phyloP scores from a whole-genome alignment of 2,329 filamentous ascomycete species.

The Gaeumannomyces sp. region DNA sequence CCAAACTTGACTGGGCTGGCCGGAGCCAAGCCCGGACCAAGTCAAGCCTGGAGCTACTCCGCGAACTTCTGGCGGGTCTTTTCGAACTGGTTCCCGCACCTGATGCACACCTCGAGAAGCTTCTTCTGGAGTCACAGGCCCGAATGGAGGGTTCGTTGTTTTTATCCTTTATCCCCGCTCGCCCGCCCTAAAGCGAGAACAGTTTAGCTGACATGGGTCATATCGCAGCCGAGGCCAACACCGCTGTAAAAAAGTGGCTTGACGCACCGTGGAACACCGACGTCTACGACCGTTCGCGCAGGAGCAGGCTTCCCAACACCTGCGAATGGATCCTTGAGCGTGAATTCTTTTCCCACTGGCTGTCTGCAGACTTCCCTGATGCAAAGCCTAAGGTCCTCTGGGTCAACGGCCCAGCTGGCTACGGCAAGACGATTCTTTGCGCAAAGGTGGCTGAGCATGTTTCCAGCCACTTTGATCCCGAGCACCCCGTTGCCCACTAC shows the following conservation, averaged over 20 bases:
- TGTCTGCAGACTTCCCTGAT: neutral
- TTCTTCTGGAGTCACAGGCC: no score
- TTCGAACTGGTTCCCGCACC: neutral
- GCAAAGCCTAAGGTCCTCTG: neutral
- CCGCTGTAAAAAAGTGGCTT: neutral
- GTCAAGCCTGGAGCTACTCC: neutral
- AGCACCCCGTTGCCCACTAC: neutral
- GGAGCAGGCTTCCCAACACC: slow-evolving; percentile 1
- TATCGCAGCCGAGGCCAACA: neutral
- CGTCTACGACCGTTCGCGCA: neutral
- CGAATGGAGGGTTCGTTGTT: neutral
- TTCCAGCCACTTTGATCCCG: neutral
- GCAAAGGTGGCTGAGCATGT: neutral
- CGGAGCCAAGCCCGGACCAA: neutral
- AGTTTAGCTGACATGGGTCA: neutral
- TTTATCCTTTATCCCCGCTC: no score
- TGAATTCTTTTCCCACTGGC: neutral
- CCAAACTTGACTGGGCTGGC: neutral
- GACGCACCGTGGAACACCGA: neutral
- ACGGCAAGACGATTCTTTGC: neutral
- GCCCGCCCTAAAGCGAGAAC: no score
- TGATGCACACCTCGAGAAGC: neutral
- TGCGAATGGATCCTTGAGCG: neutral
- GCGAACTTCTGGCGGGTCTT: neutral
- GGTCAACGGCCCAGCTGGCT: neutral